These are phyloP conservation scores for Solanum hybrid DNA, from an alignment of 305 asterid species.

Conservation along the genomic window DNA sequence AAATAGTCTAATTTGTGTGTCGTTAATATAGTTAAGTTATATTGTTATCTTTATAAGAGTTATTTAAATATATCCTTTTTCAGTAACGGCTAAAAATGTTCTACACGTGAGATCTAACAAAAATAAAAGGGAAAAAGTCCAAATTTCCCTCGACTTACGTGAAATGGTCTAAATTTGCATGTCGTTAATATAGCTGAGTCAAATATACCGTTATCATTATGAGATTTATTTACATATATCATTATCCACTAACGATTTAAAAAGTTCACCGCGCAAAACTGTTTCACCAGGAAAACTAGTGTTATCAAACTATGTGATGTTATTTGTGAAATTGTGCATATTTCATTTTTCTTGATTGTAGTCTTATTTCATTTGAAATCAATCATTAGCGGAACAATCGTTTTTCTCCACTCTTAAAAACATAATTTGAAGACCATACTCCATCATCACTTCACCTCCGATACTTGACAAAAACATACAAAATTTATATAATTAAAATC, in stretches of 20 bases:
- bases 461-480: background rate
- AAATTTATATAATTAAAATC: background rate
- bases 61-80: too few species aligned
- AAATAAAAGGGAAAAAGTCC: background rate
- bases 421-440: background rate
- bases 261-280: background rate
- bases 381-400: background rate
- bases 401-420: background rate
- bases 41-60: too few species aligned
- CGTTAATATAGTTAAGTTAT: background rate
- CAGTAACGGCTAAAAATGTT: background rate
- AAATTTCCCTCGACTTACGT: background rate
- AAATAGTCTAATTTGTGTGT: too few species aligned
- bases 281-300: background rate
- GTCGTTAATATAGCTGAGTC: background rate
- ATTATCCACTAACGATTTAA: too few species aligned
- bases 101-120: background rate
- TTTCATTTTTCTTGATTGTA: background rate
- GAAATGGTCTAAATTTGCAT: background rate
- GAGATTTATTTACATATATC: background rate
- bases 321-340: background rate
- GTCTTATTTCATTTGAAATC: background rate
- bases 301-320: background rate
- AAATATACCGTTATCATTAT: background rate
- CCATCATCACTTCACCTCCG: background rate